Conservation (phyloP, 1,284 basidiomycete genomes). For the Rhodotorula sp. region DNA sequence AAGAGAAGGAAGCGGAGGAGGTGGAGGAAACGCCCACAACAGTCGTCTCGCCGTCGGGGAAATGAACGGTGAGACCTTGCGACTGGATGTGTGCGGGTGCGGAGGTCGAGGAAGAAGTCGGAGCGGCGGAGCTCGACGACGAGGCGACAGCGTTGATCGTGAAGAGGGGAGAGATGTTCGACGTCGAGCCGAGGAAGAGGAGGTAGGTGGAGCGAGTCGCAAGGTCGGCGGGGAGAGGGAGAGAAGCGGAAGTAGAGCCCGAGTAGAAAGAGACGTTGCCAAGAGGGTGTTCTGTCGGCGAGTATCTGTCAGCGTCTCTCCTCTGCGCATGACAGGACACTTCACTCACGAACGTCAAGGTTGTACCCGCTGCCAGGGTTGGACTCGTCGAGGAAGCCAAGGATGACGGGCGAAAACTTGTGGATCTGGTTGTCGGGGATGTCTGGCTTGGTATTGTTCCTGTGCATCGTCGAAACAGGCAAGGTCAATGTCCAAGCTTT, state of each 20-base stretch:
- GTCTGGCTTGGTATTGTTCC: slow-evolving; percentile 30
- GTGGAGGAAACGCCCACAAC: neutral
- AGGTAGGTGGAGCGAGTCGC: slow-evolving; percentile 31
- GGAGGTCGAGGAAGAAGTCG: neutral
- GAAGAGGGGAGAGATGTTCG: slow-evolving; percentile 29
- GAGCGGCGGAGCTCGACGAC: neutral
- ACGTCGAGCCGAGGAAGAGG: slow-evolving; percentile 28
- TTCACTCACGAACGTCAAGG: slow-evolving; percentile 9
- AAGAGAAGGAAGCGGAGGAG: neutral
- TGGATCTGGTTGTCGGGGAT: slow-evolving; percentile 15
- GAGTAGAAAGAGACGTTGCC: slow-evolving; percentile 25
- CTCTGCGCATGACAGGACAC: too few species aligned
- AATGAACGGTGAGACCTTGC: slow-evolving; percentile 1
- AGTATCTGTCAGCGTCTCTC: neutral
- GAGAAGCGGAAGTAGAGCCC: slow-evolving; percentile 1
- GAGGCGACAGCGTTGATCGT: slow-evolving; percentile 16
- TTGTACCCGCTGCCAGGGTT: slow-evolving; percentile 11
- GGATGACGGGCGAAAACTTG: slow-evolving; percentile 7
- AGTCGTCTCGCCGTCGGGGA: slow-evolving; percentile 11
- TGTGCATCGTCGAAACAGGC: neutral
- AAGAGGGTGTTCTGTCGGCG: slow-evolving; percentile 15
- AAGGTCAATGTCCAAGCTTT: too few species aligned
- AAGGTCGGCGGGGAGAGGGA: slow-evolving; percentile 28
- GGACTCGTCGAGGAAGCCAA: slow-evolving; percentile 15
- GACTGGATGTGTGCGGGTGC: neutral